phyloP scores from a whole-genome alignment of 1,139 yeast species.

The Debaryomycetaceae sp. region DNA sequence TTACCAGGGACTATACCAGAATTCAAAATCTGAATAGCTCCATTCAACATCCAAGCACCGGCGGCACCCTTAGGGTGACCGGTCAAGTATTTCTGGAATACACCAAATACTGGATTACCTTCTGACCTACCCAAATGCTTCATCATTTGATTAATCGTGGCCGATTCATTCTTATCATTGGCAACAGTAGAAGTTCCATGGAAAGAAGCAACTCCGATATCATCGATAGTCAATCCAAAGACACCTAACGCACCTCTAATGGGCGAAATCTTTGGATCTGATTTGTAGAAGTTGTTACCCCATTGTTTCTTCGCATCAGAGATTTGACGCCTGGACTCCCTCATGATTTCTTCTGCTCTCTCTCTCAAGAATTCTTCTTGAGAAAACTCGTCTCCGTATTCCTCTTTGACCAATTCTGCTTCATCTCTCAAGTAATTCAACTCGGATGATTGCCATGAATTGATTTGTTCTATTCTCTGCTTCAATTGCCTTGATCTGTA shows the following conservation, averaged over 20 bases:
- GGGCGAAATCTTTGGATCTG: constrained; percentile 94
- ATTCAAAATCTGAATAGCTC: constrained; percentile 90
- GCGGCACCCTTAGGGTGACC: constrained; percentile 99
- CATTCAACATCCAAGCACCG: constrained; percentile 99
- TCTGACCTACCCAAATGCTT: constrained; percentile 91
- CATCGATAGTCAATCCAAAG: constrained; percentile 89
- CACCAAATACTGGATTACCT: constrained; percentile 98
- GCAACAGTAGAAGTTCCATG: constrained; percentile 99
- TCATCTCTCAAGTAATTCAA: constrained; percentile 49
- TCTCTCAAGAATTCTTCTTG: constrained; percentile 60
- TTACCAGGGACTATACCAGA: constrained; percentile 97
- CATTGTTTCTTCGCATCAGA: constrained; percentile 88
- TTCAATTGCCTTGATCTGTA: constrained; percentile 92
- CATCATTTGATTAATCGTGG: constrained; percentile 88
- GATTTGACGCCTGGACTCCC: constrained; percentile 83
- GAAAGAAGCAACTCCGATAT: constrained; percentile 96
- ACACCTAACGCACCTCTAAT: constrained; percentile 95
- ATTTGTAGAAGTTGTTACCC: constrained; percentile 92
- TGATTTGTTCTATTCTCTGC: constrained; percentile 73
- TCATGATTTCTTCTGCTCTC: constrained; percentile 81
- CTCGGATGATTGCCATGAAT: constrained; percentile 83
- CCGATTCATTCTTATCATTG: constrained; percentile 95
- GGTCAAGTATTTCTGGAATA: constrained; percentile 96
- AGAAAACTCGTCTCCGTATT: constrained; percentile 56
- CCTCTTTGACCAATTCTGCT: constrained; percentile 60